Evolutionary conservation across 805 yeast genomes (phyloP).

Genomic region (Ogataea polymorpha): DNA sequence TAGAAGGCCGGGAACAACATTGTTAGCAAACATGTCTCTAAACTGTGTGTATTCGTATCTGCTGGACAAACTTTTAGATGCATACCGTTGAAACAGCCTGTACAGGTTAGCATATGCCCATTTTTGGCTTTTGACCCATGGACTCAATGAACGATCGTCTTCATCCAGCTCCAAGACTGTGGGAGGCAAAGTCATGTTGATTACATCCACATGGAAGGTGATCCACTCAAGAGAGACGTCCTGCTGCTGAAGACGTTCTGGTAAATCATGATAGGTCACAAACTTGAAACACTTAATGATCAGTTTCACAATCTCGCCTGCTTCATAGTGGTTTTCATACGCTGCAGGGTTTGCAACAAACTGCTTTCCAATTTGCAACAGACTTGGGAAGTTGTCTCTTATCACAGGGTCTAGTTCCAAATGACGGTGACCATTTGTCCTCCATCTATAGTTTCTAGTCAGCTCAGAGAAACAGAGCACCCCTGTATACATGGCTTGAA

Average conservation of each 20-base stretch:
- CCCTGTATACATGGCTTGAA: slow-evolving; percentile 55
- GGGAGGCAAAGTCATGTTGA: slow-evolving; percentile 56
- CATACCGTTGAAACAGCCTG: slow-evolving; percentile 70
- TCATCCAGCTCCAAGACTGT: slow-evolving; percentile 49
- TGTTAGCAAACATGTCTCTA: slow-evolving; percentile 47
- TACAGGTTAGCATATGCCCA: slow-evolving; percentile 84
- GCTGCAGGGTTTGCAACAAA: slow-evolving; percentile 37
- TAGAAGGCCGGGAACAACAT: slow-evolving; percentile 73
- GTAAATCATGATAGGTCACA: slow-evolving; percentile 77
- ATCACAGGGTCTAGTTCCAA: slow-evolving; percentile 58
- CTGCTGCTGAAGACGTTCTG: slow-evolving; percentile 56
- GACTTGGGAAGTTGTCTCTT: slow-evolving; percentile 59
- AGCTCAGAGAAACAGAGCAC: slow-evolving; percentile 73
- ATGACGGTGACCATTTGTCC: slow-evolving; percentile 50
- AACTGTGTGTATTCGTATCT: slow-evolving; percentile 62
- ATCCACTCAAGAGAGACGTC: slow-evolving; percentile 66
- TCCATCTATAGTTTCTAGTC: slow-evolving; percentile 75
- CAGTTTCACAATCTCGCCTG: slow-evolving; percentile 73
- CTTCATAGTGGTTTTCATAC: slow-evolving; percentile 24
- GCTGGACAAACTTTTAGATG: slow-evolving; percentile 43
- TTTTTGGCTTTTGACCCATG: slow-evolving; percentile 76
- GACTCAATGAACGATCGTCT: slow-evolving; percentile 48
- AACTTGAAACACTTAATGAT: slow-evolving; percentile 78
- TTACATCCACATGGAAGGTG: slow-evolving; percentile 66
- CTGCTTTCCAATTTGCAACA: slow-evolving; percentile 63